A percentile compares a stretch with the other conserved stretches of the same genome.
These are phyloP conservation scores for Colletotrichum acutatum DNA, from an alignment of 2,329 filamentous ascomycete genomes.

Conservation along the genomic window DNA sequence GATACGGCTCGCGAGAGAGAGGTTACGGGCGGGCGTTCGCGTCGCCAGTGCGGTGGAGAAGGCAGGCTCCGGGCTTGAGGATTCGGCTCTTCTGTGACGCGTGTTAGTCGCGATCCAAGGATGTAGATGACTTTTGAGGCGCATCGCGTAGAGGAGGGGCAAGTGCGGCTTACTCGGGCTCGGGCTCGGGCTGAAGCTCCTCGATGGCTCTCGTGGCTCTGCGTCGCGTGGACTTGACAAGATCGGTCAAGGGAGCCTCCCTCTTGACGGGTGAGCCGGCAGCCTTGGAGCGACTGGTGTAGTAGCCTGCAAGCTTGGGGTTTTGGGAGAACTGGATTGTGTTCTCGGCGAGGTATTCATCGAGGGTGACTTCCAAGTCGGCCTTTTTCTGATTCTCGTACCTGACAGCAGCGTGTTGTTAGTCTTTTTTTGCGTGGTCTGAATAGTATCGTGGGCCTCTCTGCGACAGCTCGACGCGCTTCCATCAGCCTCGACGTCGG, in stretches of 20 bases:
- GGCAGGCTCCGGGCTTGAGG: slow-evolving; percentile 39
- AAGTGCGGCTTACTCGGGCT: slow-evolving; percentile 52
- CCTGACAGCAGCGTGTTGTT: slow-evolving; percentile 54
- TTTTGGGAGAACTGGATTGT: slow-evolving; percentile 72
- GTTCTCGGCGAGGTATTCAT: slow-evolving; percentile 78
- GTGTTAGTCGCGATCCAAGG: slow-evolving; percentile 23
- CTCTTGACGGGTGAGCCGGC: slow-evolving; percentile 71
- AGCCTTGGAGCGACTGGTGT: slow-evolving; percentile 71
- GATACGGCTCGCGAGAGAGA: slow-evolving; percentile 69
- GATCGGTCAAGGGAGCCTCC: slow-evolving; percentile 54
- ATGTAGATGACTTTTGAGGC: not conserved
- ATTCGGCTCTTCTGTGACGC: slow-evolving; percentile 22
- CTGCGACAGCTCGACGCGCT: slow-evolving; percentile 32
- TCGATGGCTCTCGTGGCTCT: slow-evolving; percentile 57
- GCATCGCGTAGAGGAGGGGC: not conserved
- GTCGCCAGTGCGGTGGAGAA: slow-evolving; percentile 56
- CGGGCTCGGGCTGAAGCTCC: slow-evolving; percentile 50
- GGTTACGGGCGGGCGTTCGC: slow-evolving; percentile 61
- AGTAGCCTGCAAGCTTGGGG: slow-evolving; percentile 78
- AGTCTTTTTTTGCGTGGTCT: not conserved
- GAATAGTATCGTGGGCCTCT: slow-evolving; percentile 38
- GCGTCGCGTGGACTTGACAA: slow-evolving; percentile 58
- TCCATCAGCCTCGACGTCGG: slow-evolving; percentile 28
- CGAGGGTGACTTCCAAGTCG: slow-evolving; percentile 81
- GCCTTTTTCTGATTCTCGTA: slow-evolving; percentile 79